A percentile compares a stretch with the other conserved stretches of the same genome.
phyloP scores from a whole-genome alignment of 1,284 basidiomycete genomes.

The Trichosporon inkin region DNA sequence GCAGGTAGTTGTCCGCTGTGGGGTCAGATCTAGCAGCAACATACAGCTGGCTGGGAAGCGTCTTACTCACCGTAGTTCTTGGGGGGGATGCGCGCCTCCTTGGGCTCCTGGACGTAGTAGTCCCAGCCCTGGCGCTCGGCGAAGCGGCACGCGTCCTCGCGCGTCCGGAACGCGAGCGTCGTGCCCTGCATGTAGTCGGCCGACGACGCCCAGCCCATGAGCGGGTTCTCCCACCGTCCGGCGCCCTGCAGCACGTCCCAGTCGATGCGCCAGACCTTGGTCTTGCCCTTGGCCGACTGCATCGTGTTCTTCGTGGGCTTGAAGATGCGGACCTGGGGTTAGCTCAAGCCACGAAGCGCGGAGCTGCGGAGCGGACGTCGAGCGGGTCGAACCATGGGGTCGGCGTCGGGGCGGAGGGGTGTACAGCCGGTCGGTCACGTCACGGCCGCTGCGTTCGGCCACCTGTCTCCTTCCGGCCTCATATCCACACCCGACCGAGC shows the following conservation, averaged over 20 bases:
- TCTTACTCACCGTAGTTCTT: constrained; percentile 62
- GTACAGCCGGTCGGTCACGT: too few relatives aligned
- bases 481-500: too few relatives aligned
- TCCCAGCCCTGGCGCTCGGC: constrained; percentile 53
- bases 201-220: constrained; percentile 94
- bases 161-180: constrained; percentile 76
- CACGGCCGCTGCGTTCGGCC: too few relatives aligned
- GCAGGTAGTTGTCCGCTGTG: constrained; percentile 73
- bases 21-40: constrained; percentile 17
- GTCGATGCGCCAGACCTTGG: constrained; percentile 87
- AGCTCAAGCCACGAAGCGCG: neutral
- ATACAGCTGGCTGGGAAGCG: neutral
- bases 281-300: constrained; percentile 85
- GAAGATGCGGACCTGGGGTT: constrained; percentile 71
- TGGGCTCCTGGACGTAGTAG: constrained; percentile 61
- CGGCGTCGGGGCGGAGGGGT: too few relatives aligned
- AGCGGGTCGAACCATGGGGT: too few relatives aligned
- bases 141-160: constrained; percentile 91
- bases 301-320: constrained; percentile 92
- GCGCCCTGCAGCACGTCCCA: constrained; percentile 85
- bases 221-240: constrained; percentile 96
- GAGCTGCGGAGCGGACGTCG: too few relatives aligned
- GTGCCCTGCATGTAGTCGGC: constrained; percentile 98
- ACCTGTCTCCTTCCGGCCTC: too few relatives aligned
- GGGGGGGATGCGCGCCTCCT: constrained; percentile 70